A percentile compares a stretch with the other conserved stretches of the same genome.
phyloP scores from a whole-genome alignment of 2,329 filamentous ascomycete genomes.

The Penicillium concentricum region DNA sequence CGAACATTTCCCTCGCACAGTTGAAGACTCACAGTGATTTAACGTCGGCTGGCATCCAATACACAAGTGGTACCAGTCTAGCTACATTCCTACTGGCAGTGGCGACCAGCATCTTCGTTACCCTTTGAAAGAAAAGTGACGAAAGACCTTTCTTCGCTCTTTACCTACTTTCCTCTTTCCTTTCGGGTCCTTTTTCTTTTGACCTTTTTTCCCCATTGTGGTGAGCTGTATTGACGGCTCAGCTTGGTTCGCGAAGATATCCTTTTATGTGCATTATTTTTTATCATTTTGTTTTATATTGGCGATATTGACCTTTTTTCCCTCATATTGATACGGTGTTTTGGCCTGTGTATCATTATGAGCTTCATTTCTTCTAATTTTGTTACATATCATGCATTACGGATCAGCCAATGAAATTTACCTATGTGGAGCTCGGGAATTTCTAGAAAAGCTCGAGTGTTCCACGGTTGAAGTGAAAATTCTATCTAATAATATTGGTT shows the following conservation, averaged over 20 bases:
- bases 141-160: not conserved
- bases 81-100: not conserved
- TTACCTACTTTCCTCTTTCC: not conserved
- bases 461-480: not conserved
- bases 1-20: conserved; percentile 6
- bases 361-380: not conserved
- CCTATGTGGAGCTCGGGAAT: not conserved
- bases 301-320: not conserved
- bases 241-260: conserved; percentile 5
- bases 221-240: conserved; percentile 1
- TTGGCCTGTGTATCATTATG: not conserved
- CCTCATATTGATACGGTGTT: not conserved
- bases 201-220: not conserved
- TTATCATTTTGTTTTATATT: conserved; percentile 1
- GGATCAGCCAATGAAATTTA: not conserved
- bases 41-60: not conserved
- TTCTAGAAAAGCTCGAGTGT: not conserved
- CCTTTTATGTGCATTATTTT: conserved; percentile 1
- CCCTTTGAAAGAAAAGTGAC: not conserved
- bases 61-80: not conserved
- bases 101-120: not conserved
- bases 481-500: not conserved
- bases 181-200: not conserved
- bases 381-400: not conserved
- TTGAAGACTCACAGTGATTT: conserved; percentile 1